Evolutionary conservation across 2,329 filamentous ascomycete species (phyloP).

Genomic region (Cadophora sp.): DNA sequence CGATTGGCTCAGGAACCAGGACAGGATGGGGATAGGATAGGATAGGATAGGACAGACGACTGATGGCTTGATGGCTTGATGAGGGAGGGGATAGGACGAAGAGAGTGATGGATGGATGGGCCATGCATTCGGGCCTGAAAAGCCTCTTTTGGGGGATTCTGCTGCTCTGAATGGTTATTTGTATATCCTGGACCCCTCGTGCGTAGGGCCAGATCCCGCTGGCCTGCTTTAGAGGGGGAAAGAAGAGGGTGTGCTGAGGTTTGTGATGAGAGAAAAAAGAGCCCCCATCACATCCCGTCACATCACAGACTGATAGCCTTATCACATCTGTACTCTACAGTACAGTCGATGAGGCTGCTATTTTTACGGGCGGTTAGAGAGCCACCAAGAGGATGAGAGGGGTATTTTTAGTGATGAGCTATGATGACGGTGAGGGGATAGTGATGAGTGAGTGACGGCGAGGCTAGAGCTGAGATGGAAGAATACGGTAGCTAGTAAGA

Average conservation of each 20-base stretch:
- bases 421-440: slow-evolving; percentile 1
- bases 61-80: neutral
- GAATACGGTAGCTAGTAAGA: slow-evolving; percentile 1
- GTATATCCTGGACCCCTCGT: neutral
- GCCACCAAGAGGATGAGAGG: slow-evolving; percentile 2
- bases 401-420: slow-evolving; percentile 1
- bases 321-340: neutral
- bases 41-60: too few relatives aligned
- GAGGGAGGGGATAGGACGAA: neutral
- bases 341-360: neutral
- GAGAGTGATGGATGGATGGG: neutral
- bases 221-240: slow-evolving; percentile 4
- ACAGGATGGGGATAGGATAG: neutral
- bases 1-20: slow-evolving; percentile 22
- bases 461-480: slow-evolving; percentile 10
- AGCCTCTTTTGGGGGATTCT: slow-evolving; percentile 6
- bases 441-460: neutral
- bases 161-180: neutral
- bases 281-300: slow-evolving; percentile 3
- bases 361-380: slow-evolving; percentile 18
- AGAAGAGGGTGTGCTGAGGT: slow-evolving; percentile 8
- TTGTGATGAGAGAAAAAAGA: neutral
- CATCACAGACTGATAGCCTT: neutral
- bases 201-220: slow-evolving; percentile 3
- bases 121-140: slow-evolving; percentile 19